Percentiles rank a stretch among this genome's conserved stretches.
Evolutionary conservation across 2,329 filamentous ascomycete species (phyloP).

Genomic region (Nemania sp.): DNA sequence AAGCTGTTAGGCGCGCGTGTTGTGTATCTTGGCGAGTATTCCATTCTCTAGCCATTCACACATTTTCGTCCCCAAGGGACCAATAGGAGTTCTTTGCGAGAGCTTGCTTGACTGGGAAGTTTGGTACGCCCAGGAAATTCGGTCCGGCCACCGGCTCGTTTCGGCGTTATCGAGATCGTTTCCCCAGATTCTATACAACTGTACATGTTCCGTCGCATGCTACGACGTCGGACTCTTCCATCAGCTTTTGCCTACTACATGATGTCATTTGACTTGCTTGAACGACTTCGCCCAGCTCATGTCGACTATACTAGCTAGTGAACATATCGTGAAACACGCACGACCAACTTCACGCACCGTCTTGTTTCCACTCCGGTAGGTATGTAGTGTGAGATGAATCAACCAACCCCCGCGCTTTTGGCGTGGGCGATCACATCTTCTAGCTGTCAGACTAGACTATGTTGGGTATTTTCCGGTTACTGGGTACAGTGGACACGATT

Average conservation of each 20-base stretch:
- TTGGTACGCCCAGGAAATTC: slow-evolving; percentile 25
- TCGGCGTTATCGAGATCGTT: slow-evolving; percentile 23
- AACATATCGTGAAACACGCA: not conserved
- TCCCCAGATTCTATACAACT: slow-evolving; percentile 12
- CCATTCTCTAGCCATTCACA: slow-evolving; percentile 1
- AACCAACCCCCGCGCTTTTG: slow-evolving; percentile 16
- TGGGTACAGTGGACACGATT: not conserved
- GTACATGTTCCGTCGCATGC: not conserved
- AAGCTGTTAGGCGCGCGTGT: slow-evolving; percentile 3
- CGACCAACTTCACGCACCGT: not conserved
- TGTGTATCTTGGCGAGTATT: slow-evolving; percentile 5
- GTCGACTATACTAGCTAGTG: not conserved
- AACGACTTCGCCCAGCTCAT: not conserved
- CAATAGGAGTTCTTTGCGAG: slow-evolving; percentile 28
- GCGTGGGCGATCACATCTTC: slow-evolving; percentile 9
- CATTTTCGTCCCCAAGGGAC: slow-evolving; percentile 3
- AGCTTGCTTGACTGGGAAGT: slow-evolving; percentile 1
- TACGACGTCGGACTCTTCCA: not conserved
- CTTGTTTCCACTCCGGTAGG: not conserved
- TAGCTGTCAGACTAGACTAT: not conserved
- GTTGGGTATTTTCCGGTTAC: not conserved
- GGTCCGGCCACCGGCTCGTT: slow-evolving; percentile 27
- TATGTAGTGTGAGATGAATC: not conserved
- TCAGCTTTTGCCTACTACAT: not conserved
- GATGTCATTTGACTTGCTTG: slow-evolving; percentile 19